Conservation (phyloP, 2,329 filamentous ascomycete species). For the Neodidymelliopsis sp. region DNA sequence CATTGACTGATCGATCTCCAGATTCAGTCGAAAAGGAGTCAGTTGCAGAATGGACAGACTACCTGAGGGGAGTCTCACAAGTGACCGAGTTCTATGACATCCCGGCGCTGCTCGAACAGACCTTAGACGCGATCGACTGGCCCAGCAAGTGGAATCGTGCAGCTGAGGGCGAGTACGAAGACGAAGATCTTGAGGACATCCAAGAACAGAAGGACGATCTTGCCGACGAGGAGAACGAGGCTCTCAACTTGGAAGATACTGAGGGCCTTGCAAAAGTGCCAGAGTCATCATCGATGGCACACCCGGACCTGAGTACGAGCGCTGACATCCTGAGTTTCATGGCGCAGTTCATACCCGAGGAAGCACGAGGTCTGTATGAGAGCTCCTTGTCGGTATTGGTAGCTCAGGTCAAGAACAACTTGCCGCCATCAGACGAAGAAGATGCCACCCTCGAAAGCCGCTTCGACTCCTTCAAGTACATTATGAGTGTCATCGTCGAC, state of each 20-base stretch:
- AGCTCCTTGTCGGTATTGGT: background rate
- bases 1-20: too few relatives aligned
- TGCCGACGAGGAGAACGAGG: background rate
- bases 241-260: background rate
- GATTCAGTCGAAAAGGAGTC: too few relatives aligned
- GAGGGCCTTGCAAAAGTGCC: background rate
- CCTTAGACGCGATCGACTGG: too few relatives aligned
- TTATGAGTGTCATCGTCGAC: background rate
- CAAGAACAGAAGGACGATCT: background rate
- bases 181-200: background rate
- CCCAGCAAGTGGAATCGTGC: too few relatives aligned
- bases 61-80: too few relatives aligned
- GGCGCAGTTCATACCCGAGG: background rate
- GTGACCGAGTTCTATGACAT: too few relatives aligned
- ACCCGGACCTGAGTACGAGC: background rate
- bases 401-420: background rate
- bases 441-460: background rate
- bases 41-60: too few relatives aligned
- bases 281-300: background rate
- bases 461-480: background rate
- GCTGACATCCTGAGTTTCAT: background rate
- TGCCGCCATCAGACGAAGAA: background rate
- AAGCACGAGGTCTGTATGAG: background rate
- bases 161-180: background rate
- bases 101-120: too few relatives aligned